Conservation (phyloP, 2,329 filamentous ascomycete species). For the Verticillium zaregamsianum region DNA sequence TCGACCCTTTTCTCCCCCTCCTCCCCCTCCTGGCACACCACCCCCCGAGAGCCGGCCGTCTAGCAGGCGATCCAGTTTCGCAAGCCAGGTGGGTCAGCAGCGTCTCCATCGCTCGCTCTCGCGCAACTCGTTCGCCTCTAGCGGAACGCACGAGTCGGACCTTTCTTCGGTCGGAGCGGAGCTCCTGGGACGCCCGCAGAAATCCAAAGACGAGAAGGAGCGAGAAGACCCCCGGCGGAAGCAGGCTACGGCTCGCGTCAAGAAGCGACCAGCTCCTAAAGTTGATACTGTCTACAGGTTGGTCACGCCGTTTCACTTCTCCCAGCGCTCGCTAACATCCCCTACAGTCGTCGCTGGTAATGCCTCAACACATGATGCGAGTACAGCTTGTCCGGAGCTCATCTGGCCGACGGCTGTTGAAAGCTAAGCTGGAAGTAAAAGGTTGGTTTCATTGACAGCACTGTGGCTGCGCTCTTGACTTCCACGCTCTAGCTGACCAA, state of each 20-base stretch:
- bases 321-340: not conserved
- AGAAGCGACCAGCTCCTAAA: slow-evolving; percentile 23
- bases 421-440: too few species aligned
- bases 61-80: not conserved
- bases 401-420: too few species aligned
- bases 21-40: slow-evolving; percentile 1
- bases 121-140: slow-evolving; percentile 6
- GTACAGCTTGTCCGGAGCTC: not conserved
- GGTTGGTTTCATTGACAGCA: too few species aligned
- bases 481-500: too few species aligned
- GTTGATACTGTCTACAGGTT: slow-evolving; percentile 35
- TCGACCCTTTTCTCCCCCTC: not conserved
- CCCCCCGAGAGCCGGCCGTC: slow-evolving; percentile 3
- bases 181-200: slow-evolving; percentile 28
- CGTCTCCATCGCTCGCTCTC: not conserved
- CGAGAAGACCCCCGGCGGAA: slow-evolving; percentile 15
- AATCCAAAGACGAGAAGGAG: slow-evolving; percentile 20
- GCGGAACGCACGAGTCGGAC: slow-evolving; percentile 21
- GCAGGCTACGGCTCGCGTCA: slow-evolving; percentile 15
- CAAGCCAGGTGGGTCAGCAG: not conserved
- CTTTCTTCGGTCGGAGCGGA: slow-evolving; percentile 34
- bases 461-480: too few species aligned
- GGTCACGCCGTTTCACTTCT: not conserved
- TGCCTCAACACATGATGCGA: not conserved
- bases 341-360: not conserved